phyloP scores from a whole-genome alignment of 202 grass and related monocot species.

The Bolboschoenoplectus hybrid region DNA sequence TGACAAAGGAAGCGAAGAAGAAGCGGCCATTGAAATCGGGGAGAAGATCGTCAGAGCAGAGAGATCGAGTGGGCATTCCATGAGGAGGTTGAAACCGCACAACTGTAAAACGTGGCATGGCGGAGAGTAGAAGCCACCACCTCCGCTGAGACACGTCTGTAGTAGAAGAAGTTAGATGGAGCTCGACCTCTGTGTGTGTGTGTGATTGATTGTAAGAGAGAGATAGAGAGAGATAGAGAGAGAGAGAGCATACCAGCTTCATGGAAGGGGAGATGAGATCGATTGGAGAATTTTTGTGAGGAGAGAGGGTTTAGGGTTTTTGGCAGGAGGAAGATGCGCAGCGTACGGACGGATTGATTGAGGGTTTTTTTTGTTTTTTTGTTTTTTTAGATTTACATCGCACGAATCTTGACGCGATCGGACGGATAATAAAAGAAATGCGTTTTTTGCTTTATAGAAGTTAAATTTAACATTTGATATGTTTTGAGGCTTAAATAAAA shows the following conservation, averaged over 20 bases:
- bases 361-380: no score
- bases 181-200: not conserved
- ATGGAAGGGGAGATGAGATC: slow-evolving; percentile 34
- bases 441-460: no score
- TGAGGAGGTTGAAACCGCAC: slow-evolving; percentile 66
- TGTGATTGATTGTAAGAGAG: no score
- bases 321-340: not conserved
- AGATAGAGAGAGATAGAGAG: not conserved
- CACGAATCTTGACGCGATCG: no score
- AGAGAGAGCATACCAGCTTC: slow-evolving; percentile 60
- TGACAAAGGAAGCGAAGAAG: not conserved
- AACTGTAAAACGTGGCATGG: slow-evolving; percentile 63
- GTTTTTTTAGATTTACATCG: no score
- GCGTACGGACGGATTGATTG: no score
- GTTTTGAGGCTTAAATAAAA: no score
- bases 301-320: slow-evolving; percentile 4
- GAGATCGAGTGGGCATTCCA: slow-evolving; percentile 90
- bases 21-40: slow-evolving; percentile 30
- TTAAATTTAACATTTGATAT: no score
- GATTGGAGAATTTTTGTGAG: no score
- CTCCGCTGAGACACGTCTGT: slow-evolving; percentile 69
- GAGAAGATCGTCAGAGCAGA: slow-evolving; percentile 59
- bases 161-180: not conserved
- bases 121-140: slow-evolving; percentile 49
- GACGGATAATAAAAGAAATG: no score